phyloP scores from a whole-genome alignment of 2,329 filamentous ascomycete genomes.

The Raffaelea arxii region DNA sequence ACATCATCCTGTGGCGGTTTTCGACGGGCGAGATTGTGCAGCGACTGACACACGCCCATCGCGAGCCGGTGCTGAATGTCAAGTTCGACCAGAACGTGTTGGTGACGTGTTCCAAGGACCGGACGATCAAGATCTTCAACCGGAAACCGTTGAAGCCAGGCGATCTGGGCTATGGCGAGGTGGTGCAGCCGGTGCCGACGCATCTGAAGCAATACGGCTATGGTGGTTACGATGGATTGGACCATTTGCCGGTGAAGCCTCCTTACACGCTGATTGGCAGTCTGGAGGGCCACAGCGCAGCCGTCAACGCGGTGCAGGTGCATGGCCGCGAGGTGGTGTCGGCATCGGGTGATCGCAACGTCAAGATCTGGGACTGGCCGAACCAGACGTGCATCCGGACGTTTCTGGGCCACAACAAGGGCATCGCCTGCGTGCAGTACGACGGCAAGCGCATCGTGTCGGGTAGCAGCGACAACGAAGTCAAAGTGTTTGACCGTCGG shows the following conservation, averaged over 20 bases:
- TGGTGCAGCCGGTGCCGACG: constrained; percentile 42
- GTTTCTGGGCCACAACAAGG: constrained; percentile 80
- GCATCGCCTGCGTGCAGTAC: constrained; percentile 95
- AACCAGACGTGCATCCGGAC: constrained; percentile 67
- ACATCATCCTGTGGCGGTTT: constrained; percentile 86
- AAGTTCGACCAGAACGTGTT: constrained; percentile 85
- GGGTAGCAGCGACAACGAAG: constrained; percentile 90
- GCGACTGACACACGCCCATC: constrained; percentile 65
- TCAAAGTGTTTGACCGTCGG: constrained; percentile 85
- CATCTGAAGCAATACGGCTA: constrained; percentile 46
- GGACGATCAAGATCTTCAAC: constrained; percentile 94
- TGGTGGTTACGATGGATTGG: constrained; percentile 35
- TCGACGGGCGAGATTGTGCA: constrained; percentile 80
- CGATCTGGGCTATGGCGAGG: constrained; percentile 44
- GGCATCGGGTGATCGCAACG: constrained; percentile 83
- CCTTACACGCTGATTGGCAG: constrained; percentile 71
- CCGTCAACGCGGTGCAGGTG: constrained; percentile 94
- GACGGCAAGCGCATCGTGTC: constrained; percentile 90
- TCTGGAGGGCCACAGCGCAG: constrained; percentile 76
- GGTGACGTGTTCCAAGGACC: constrained; percentile 96
- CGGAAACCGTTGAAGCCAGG: constrained; percentile 55
- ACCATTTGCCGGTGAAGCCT: constrained; percentile 43
- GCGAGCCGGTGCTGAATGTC: constrained; percentile 87
- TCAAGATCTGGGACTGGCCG: constrained; percentile 91
- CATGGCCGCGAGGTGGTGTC: constrained; percentile 80